Evolutionary conservation across 1,139 yeast genomes (phyloP), one percentile per base, ranked within the genome.

Genomic region (Yamadazyma pseudoaaseri): DNA sequence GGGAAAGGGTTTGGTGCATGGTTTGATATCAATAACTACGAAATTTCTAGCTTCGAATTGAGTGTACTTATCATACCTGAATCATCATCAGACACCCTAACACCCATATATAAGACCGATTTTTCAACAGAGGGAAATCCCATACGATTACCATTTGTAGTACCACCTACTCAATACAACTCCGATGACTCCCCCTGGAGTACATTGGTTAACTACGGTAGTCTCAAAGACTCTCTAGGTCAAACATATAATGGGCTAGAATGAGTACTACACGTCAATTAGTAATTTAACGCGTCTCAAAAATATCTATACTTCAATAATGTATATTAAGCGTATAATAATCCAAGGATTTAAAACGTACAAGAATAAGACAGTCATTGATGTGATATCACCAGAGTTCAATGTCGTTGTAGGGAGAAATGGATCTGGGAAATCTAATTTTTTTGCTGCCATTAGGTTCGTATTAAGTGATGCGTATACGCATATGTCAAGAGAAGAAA

Each of bases 321-420:
- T 70, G 76, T 56, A 64, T 48, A 70, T 70, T 45, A 66, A 66
- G 44, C 54, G 55, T 39, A 69, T 90, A 30, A 73, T 77, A 10
- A 86, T 92, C 41, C 95, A 89, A 56, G 98, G 98, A 29, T 92
- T 92, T 69, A 89, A 89, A 61, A 90, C 98, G 41, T 92, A 89
- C 59, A 84, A 86, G 63, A 84, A 86, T 54, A 80, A 86, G 32
- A 86, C 96, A 0, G 73, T 77, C 7, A 77, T 92, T 12, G 95
- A 86, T 30, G 70, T 75, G 18, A 65, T 92, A 33, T 83, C 95
- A 0, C 94, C 95, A 0, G 76, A 79, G 39, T 86, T 83, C 54
- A 92, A 92, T 58, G 95, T 90, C 18, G 89, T 92, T 10, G 87
- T 92, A 20, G 99, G 99, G 3, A 67, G 96, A 34, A 92, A 92